These are phyloP conservation scores for Xylaria sp. DNA, from an alignment of 2,329 filamentous ascomycete genomes.

Conservation along the genomic window DNA sequence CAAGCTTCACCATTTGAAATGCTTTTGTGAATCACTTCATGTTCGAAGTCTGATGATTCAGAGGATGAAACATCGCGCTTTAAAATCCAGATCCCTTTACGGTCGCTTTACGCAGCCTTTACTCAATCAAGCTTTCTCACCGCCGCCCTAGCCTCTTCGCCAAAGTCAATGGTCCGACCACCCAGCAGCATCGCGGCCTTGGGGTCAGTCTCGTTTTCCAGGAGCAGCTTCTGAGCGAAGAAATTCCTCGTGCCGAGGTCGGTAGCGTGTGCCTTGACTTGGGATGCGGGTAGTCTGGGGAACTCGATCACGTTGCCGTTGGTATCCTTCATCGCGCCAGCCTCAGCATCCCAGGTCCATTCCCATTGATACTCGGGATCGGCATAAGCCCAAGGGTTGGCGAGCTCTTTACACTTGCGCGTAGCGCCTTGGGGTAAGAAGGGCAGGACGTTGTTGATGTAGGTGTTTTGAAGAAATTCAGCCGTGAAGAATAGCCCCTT, in stretches of 20 bases:
- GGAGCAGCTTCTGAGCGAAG: constrained; percentile 45
- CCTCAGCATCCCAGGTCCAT: constrained; percentile 47
- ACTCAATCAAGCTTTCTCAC: constrained; percentile 25
- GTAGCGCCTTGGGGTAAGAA: constrained; percentile 47
- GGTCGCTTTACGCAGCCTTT: neutral
- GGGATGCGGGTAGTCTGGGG: constrained; percentile 35
- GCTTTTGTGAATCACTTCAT: neutral
- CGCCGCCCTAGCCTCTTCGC: constrained; percentile 39
- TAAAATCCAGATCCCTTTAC: neutral
- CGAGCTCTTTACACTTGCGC: constrained; percentile 47
- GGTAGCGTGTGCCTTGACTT: constrained; percentile 28
- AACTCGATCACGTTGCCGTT: constrained; percentile 41
- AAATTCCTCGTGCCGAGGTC: constrained; percentile 42
- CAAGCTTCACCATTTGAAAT: too few species aligned
- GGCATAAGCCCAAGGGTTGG: constrained; percentile 48
- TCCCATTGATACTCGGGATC: constrained; percentile 46
- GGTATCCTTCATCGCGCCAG: constrained; percentile 36
- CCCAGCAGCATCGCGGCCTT: constrained; percentile 43
- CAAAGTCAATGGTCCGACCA: constrained; percentile 46
- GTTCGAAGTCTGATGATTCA: neutral
- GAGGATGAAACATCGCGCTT: neutral
- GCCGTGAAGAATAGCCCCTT: constrained; percentile 42
- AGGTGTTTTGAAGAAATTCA: constrained; percentile 49
- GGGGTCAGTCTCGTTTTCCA: constrained; percentile 46
- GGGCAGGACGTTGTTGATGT: constrained; percentile 46